Evolutionary conservation across 2,329 filamentous ascomycete genomes (phyloP), one percentile per base, ranked within the genome.

Genomic region (Cladosporium sp.): DNA sequence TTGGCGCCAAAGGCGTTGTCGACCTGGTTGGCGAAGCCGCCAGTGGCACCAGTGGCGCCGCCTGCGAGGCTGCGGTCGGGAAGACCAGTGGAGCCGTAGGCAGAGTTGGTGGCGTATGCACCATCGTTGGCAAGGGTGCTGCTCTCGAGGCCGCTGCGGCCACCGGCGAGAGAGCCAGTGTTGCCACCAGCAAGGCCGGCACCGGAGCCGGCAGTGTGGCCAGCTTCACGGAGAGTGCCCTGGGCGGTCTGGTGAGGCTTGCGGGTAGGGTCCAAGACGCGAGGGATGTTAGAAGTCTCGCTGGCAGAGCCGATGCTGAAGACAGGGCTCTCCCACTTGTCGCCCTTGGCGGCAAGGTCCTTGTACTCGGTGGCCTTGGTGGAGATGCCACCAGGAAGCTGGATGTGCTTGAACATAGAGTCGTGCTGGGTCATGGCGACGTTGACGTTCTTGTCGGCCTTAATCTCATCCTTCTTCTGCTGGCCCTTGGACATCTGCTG

Each of bases 351-450:
- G 8, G 93, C 90, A 59, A 96, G 82, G 20, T 97, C 86, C 78
- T 86, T 90, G 82, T 95, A 97, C 75, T 96, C 91, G 22, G 90
- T 95, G 9, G 93, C 92, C 84, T 96, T 97, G 78, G 85, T 87
- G 66, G 89, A 94, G 73, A 97, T 93, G 58, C 92, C 92, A 34
- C 89, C 89, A 25, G 92, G 92, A 5, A 99, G 82, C 59, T 87
- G 82, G 71, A 99, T 87, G 71, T 93, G 80, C 70, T 90, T 88
- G 87, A 99, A 96, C 64, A 97, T 90, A 64, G 89, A 92, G 70
- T 97, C 90, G 66, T 96, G 84, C 76, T 92, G 85, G 40, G 92
- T 95, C 64, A 92, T 79, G n/a, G 89, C 88, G 45, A 92, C 78
- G 73, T 95, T 94, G 73, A 92, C 85, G 76, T 88, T 86, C 72